Evolutionary conservation across 2,329 filamentous ascomycete genomes (phyloP).

Genomic region (Blastomyces parvus): DNA sequence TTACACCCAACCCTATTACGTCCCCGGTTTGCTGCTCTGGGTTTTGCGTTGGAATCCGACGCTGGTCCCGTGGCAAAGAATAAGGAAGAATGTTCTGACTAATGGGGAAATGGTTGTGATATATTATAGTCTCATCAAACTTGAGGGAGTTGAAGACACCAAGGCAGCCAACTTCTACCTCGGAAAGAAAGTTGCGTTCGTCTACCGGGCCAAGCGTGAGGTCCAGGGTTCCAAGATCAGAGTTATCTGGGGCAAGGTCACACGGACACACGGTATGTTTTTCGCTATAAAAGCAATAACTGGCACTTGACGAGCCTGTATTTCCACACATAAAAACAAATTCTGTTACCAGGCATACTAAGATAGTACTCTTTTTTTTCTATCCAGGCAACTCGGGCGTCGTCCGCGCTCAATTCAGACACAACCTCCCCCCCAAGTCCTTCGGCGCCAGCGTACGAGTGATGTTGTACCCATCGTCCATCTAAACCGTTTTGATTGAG

Average conservation of each 20-base stretch:
- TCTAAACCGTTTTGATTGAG: slow-evolving; percentile 51
- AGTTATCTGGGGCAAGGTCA: slow-evolving; percentile 99
- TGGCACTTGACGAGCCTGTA: background rate
- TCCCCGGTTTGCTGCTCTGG: no score
- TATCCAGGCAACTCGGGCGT: slow-evolving; percentile 83
- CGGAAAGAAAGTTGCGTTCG: slow-evolving; percentile 97
- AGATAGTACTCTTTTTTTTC: background rate
- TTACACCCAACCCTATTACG: no score
- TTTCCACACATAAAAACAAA: background rate
- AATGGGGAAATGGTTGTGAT: slow-evolving; percentile 15
- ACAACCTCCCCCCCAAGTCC: slow-evolving; percentile 90
- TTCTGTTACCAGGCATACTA: background rate
- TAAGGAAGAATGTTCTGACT: slow-evolving; percentile 7
- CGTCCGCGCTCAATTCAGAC: slow-evolving; percentile 93
- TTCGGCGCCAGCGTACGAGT: slow-evolving; percentile 94
- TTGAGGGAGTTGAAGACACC: slow-evolving; percentile 92
- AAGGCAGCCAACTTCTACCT: slow-evolving; percentile 91
- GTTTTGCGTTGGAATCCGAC: background rate
- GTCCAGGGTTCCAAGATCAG: slow-evolving; percentile 96
- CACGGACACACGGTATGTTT: slow-evolving; percentile 76
- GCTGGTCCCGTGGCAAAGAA: background rate
- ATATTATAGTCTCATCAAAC: slow-evolving; percentile 74
- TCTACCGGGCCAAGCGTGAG: slow-evolving; percentile 93
- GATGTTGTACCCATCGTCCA: slow-evolving; percentile 97
- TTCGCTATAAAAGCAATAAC: background rate